Conservation (phyloP, 257 asterid genomes). For the Nicotiana paniculata region DNA sequence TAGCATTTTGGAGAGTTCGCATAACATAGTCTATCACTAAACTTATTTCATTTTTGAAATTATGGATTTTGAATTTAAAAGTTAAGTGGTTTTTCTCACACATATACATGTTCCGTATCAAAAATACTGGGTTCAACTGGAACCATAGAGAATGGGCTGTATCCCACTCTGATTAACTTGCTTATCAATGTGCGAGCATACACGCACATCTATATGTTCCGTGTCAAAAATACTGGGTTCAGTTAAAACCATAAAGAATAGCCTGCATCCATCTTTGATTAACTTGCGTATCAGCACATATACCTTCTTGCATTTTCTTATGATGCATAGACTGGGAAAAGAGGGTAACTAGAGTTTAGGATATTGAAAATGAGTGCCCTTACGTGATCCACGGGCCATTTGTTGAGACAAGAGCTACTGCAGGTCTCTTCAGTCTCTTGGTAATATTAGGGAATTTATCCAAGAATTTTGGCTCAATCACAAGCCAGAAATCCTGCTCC, state of each 20-base stretch:
- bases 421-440: slow-evolving; percentile 78
- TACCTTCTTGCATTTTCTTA: not conserved
- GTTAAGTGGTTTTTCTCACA: not conserved
- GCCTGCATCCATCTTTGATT: not conserved
- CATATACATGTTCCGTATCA: not conserved
- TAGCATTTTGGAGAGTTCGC: too few relatives aligned
- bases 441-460: slow-evolving; percentile 71
- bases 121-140: not conserved
- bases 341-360: not conserved
- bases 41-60: not conserved
- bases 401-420: slow-evolving; percentile 87
- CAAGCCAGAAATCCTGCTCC: slow-evolving; percentile 95
- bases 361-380: not conserved
- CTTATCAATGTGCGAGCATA: not conserved
- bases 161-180: not conserved
- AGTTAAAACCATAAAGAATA: not conserved
- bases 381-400: slow-evolving; percentile 92
- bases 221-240: not conserved
- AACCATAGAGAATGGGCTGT: not conserved
- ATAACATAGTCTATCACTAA: not conserved
- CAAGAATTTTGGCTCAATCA: slow-evolving; percentile 84
- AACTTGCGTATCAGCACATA: not conserved
- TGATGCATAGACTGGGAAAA: not conserved
- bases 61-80: not conserved
- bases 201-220: not conserved